Evolutionary conservation across 805 yeast species (phyloP).

Genomic region (Cyberlindnera euphorbiae): DNA sequence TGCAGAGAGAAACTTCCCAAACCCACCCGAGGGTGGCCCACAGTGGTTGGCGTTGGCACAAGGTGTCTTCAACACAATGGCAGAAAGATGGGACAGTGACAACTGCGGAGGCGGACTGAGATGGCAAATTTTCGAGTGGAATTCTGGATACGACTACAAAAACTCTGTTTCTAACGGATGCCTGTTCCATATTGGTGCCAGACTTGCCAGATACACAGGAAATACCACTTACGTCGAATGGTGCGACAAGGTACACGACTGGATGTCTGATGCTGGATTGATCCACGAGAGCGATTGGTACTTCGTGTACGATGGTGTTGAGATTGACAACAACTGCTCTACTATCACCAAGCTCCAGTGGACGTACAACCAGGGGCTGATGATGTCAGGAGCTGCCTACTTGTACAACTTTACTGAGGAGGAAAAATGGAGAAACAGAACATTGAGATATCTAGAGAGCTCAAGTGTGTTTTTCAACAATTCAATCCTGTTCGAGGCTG

Average conservation of each 20-base stretch:
- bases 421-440: constrained; percentile 52
- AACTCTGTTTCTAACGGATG: constrained; percentile 87
- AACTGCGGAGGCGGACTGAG: constrained; percentile 75
- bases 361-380: constrained; percentile 71
- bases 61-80: constrained; percentile 84
- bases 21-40: constrained; percentile 54
- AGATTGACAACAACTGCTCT: constrained; percentile 45
- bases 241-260: constrained; percentile 69
- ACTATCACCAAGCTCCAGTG: constrained; percentile 51
- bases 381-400: constrained; percentile 66
- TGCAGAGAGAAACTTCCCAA: constrained; percentile 75
- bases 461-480: constrained; percentile 55
- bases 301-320: constrained; percentile 60
- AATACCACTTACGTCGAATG: constrained; percentile 70
- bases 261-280: constrained; percentile 54
- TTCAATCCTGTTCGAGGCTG: constrained; percentile 60
- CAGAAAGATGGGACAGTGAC: constrained; percentile 65
- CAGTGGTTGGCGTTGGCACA: constrained; percentile 78
- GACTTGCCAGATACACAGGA: constrained; percentile 73
- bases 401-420: constrained; percentile 60
- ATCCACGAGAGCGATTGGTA: constrained; percentile 35
- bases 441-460: constrained; percentile 40
- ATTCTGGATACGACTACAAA: constrained; percentile 81
- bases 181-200: constrained; percentile 73
- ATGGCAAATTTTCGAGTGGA: constrained; percentile 91